Evolutionary conservation across 805 yeast species (phyloP).

Genomic region (Teunomyces gatunensis): DNA sequence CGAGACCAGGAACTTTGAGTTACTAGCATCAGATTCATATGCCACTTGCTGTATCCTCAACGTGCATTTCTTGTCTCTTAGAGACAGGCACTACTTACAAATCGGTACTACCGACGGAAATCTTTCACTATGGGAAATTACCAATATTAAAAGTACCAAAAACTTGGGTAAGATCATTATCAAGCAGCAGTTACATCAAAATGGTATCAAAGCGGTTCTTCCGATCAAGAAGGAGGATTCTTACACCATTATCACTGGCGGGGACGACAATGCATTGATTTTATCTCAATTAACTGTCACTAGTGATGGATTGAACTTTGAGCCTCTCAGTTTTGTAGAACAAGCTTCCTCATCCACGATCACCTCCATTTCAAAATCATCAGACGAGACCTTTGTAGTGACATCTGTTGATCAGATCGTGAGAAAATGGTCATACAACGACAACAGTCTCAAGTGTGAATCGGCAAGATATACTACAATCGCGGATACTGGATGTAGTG

Average conservation of each 20-base stretch:
- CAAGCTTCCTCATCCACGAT: conserved; percentile 86
- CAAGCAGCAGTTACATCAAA: conserved; percentile 69
- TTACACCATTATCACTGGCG: conserved; percentile 64
- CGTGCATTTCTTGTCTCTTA: conserved; percentile 43
- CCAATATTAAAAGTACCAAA: conserved; percentile 12
- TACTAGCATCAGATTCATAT: conserved; percentile 52
- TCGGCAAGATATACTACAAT: conserved; percentile 67
- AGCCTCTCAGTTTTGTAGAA: conserved; percentile 32
- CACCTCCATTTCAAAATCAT: conserved; percentile 52
- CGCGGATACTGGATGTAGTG: conserved; percentile 86
- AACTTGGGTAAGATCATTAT: conserved; percentile 27
- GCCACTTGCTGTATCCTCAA: conserved; percentile 76
- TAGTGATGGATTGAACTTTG: conserved; percentile 16
- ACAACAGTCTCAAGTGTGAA: conserved; percentile 19
- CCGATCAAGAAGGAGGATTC: conserved; percentile 10
- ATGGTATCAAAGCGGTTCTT: conserved; percentile 71
- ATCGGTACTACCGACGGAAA: conserved; percentile 84
- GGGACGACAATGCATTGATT: conserved; percentile 81
- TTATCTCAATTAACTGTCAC: conserved; percentile 17
- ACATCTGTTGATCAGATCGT: conserved; percentile 84
- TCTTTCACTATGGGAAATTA: conserved; percentile 58
- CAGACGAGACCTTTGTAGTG: conserved; percentile 41
- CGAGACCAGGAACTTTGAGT: conserved; percentile 33
- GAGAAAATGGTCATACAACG: conserved; percentile 55
- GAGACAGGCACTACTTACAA: conserved; percentile 35